Percentiles rank a stretch among this genome's conserved stretches.
These are phyloP conservation scores for Hyaloscypha hepaticicola DNA, from an alignment of 495 filamentous ascomycete species.

Conservation along the genomic window DNA sequence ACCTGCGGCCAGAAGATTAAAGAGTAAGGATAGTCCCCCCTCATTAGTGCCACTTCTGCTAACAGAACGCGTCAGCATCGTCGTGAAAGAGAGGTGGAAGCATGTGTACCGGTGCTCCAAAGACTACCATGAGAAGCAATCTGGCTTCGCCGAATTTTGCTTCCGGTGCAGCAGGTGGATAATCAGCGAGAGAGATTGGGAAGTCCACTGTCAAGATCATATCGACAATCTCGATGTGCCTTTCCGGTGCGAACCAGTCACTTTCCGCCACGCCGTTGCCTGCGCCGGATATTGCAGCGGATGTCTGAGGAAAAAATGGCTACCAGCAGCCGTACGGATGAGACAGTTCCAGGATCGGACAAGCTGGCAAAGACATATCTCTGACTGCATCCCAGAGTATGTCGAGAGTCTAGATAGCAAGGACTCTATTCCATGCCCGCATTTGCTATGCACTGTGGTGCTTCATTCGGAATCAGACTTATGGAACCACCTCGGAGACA, in stretches of 20 bases:
- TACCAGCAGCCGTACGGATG: constrained; percentile 19
- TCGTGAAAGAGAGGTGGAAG: constrained; percentile 24
- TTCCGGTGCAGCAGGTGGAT: constrained; percentile 22
- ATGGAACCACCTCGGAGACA: constrained; percentile 23
- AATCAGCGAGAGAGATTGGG: constrained; percentile 24
- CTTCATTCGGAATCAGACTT: constrained; percentile 25
- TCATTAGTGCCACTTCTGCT: constrained; percentile 22
- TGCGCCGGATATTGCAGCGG: constrained; percentile 22
- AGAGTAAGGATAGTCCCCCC: constrained; percentile 22
- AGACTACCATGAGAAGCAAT: constrained; percentile 23
- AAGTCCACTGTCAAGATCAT: constrained; percentile 29
- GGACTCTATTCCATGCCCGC: constrained; percentile 6
- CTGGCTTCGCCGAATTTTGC: constrained; percentile 27
- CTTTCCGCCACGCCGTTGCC: constrained; percentile 26
- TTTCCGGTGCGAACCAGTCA: constrained; percentile 24
- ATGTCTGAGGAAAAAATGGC: constrained; percentile 21
- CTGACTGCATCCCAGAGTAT: constrained; percentile 22
- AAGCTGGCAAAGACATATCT: constrained; percentile 26
- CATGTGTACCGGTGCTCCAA: constrained; percentile 25
- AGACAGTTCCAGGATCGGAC: constrained; percentile 13
- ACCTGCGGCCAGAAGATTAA: constrained; percentile 20
- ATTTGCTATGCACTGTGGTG: constrained; percentile 19
- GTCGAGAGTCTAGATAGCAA: constrained; percentile 5
- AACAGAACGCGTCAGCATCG: constrained; percentile 23
- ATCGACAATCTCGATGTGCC: constrained; percentile 25